A percentile compares a stretch with the other conserved stretches of the same genome.
phyloP scores from a whole-genome alignment of 768 basidiomycete genomes.

The Daedaleopsis sinensis region DNA sequence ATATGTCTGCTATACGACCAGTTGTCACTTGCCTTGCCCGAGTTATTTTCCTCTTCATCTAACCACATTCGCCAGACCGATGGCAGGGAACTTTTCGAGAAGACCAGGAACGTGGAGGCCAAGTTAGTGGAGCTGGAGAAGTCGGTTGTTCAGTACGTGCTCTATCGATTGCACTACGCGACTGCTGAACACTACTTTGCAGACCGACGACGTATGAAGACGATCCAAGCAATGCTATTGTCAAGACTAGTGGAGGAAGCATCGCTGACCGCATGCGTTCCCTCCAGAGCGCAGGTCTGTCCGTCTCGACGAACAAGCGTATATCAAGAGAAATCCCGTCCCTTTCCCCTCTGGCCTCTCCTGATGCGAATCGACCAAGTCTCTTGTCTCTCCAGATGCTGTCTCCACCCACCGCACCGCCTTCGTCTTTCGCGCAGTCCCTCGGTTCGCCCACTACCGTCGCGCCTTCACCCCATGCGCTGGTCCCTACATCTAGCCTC shows the following conservation, averaged over 20 bases:
- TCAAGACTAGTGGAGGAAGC: constrained; percentile 54
- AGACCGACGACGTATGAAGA: constrained; percentile 12
- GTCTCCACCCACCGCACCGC: constrained; percentile 25
- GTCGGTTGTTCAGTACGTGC: constrained; percentile 34
- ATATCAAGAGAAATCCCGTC: constrained; percentile 54
- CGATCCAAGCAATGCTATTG: constrained; percentile 20
- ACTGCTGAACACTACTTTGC: not conserved
- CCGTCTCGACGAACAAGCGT: constrained; percentile 56
- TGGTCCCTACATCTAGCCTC: constrained; percentile 71
- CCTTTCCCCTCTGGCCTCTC: constrained; percentile 36
- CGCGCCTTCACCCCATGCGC: constrained; percentile 47
- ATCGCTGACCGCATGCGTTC: constrained; percentile 84
- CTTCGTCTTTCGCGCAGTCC: constrained; percentile 15
- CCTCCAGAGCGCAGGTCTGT: constrained; percentile 72
- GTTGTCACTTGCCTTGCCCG: no score
- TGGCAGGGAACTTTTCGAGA: constrained; percentile 39
- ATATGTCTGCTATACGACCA: no score
- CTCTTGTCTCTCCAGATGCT: constrained; percentile 42
- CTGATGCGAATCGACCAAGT: constrained; percentile 37
- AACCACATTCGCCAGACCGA: constrained; percentile 38
- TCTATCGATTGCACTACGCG: constrained; percentile 1
- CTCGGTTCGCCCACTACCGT: constrained; percentile 30
- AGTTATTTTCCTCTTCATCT: no score
- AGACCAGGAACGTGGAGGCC: constrained; percentile 48
- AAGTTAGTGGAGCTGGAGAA: constrained; percentile 50